phyloP scores from a whole-genome alignment of 805 yeast species.

The Sugiyamaella mastotermitis region DNA sequence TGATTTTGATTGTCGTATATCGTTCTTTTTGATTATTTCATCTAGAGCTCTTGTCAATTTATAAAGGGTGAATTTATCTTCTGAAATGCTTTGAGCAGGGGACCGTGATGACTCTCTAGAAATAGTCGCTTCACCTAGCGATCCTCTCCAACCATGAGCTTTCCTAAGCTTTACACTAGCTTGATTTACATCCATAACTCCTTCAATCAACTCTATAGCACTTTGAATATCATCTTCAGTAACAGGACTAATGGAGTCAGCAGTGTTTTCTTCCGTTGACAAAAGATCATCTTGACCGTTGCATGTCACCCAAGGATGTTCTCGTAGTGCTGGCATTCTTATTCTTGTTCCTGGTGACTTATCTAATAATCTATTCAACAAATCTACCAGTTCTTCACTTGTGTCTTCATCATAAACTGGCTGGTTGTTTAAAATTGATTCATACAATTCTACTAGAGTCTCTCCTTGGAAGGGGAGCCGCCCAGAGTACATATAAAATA shows the following conservation, averaged over 20 bases:
- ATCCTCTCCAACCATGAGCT: constrained; percentile 31
- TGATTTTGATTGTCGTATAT: no score
- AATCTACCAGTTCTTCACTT: constrained; percentile 42
- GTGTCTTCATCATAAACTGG: constrained; percentile 28
- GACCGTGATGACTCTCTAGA: constrained; percentile 13
- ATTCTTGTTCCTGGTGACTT: constrained; percentile 64
- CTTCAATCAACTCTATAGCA: constrained; percentile 31
- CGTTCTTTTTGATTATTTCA: constrained; percentile 22
- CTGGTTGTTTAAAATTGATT: constrained; percentile 53
- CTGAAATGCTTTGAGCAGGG: constrained; percentile 2
- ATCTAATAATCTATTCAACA: constrained; percentile 52
- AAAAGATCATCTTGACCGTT: constrained; percentile 31
- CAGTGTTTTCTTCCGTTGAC: constrained; percentile 31
- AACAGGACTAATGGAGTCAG: constrained; percentile 24
- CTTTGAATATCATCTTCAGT: constrained; percentile 32
- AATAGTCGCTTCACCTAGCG: constrained; percentile 7
- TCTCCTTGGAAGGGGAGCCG: constrained; percentile 77
- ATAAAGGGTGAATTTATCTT: constrained; percentile 19
- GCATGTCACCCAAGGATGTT: constrained; percentile 59
- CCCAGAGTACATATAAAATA: constrained; percentile 81
- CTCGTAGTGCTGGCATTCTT: constrained; percentile 64
- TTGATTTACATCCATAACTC: constrained; percentile 19
- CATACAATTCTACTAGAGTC: constrained; percentile 68
- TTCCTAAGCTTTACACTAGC: constrained; percentile 21
- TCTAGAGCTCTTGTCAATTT: constrained; percentile 29